Evolutionary conservation across 1,284 basidiomycete species (phyloP), one percentile per base, ranked within the genome.

Genomic region (Tranzscheliella williamsii): DNA sequence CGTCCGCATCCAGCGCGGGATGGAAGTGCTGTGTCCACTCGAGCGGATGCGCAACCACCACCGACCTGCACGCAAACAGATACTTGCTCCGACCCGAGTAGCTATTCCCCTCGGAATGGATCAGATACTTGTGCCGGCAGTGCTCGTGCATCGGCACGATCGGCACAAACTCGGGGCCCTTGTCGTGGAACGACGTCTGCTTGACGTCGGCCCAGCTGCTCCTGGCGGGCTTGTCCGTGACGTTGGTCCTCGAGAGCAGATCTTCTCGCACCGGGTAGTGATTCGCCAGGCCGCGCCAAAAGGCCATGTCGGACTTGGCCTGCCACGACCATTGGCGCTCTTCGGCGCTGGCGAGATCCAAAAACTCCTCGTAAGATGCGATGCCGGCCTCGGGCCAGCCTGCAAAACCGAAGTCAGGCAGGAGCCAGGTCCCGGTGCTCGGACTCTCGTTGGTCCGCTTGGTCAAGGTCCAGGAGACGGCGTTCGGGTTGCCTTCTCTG

Each of bases 1-100:
- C 31, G 23, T 70, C 31, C 11, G 38, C 13, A 27, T 57, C 44
- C 17, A 72, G 51, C 3, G 69, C 69, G 3, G 69, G 58, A 23
- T 72, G 69, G 42, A 72, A 72, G 23, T 72, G 69, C 38, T 72
- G 69, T 18, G 67, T 70, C 69, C 69, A 72, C 39, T 70, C 53
- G 29, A 68, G 35, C 17, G 37, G 46, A 26, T 72, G 69, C 4
- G 63, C 47, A 1, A 72, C 49, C 4, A 45, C 45, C 15, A 70
- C 64, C 5, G 60, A 56, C 12, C 43, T 31, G 31, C 69, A 72
- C 18, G 29, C 24, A 31, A 63, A 52, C 0, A 72, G 42, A 27
- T 57, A 72, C 44, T 70, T 70, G 39, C 52, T 58, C 16, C 63
- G 21, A 2, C 69, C 69, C 22, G 39, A 45, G 20, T 72, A 72